These are phyloP conservation scores for Candida chilensis DNA, from an alignment of 805 yeast species.

Conservation along the genomic window DNA sequence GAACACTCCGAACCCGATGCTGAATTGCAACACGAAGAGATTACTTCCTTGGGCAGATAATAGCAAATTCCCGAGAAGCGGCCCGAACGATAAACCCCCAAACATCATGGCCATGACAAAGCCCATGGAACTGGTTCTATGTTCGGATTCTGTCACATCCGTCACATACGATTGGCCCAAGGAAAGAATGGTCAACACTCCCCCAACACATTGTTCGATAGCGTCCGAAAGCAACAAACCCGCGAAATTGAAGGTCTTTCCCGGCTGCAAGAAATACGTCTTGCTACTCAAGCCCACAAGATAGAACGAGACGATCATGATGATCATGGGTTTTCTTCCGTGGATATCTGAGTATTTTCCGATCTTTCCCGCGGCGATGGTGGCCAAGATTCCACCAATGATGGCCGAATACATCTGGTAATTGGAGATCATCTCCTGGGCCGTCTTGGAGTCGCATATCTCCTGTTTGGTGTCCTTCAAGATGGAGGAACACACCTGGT, in stretches of 20 bases:
- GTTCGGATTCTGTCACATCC: slow-evolving; percentile 59
- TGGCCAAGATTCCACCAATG: slow-evolving; percentile 31
- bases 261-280: slow-evolving; percentile 10
- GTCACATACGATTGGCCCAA: slow-evolving; percentile 61
- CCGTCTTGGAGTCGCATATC: slow-evolving; percentile 24
- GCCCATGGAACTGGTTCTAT: slow-evolving; percentile 52
- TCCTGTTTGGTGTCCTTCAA: too few relatives aligned
- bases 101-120: slow-evolving; percentile 49
- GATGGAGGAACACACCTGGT: too few relatives aligned
- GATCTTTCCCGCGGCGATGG: slow-evolving; percentile 50
- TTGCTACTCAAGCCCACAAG: slow-evolving; percentile 6
- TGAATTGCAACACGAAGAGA: slow-evolving; percentile 11
- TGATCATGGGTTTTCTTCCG: slow-evolving; percentile 49
- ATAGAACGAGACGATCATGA: slow-evolving; percentile 10
- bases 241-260: slow-evolving; percentile 15
- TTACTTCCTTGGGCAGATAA: slow-evolving; percentile 2
- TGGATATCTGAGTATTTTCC: slow-evolving; percentile 55
- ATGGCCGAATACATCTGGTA: slow-evolving; percentile 36
- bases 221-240: slow-evolving; percentile 32
- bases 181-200: slow-evolving; percentile 44
- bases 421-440: slow-evolving; percentile 36
- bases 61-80: slow-evolving; percentile 40
- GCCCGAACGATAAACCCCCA: slow-evolving; percentile 57
- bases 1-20: slow-evolving; percentile 11
- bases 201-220: slow-evolving; percentile 53